Evolutionary conservation across 1,284 basidiomycete species (phyloP).

Genomic region (Sanguinoderma infundibulare): DNA sequence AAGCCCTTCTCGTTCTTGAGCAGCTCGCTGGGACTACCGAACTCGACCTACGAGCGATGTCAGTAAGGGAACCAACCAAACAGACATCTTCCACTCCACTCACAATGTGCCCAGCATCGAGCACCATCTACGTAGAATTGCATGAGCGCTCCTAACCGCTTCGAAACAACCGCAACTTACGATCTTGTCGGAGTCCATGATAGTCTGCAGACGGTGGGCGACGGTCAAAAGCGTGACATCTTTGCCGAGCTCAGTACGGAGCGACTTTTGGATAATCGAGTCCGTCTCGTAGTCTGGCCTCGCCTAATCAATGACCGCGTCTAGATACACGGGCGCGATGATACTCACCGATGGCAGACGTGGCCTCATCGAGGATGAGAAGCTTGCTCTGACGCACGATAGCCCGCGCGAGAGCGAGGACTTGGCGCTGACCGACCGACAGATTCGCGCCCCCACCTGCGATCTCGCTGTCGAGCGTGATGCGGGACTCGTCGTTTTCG

Average conservation of each 20-base stretch:
- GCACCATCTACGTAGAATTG: constrained; percentile 37
- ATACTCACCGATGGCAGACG: constrained; percentile 31
- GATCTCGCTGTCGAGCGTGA: constrained; percentile 59
- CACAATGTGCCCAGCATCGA: constrained; percentile 42
- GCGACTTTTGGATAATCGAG: constrained; percentile 58
- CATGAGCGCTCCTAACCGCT: neutral
- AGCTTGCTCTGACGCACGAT: constrained; percentile 64
- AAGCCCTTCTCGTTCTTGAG: constrained; percentile 53
- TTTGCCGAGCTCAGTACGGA: constrained; percentile 53
- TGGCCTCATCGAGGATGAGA: constrained; percentile 62
- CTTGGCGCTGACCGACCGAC: constrained; percentile 60
- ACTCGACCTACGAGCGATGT: constrained; percentile 49
- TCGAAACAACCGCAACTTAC: constrained; percentile 31
- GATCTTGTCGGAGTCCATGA: constrained; percentile 61
- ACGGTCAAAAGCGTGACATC: constrained; percentile 68
- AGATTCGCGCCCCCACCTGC: constrained; percentile 66
- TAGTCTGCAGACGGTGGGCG: constrained; percentile 72
- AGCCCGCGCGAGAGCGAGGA: constrained; percentile 63
- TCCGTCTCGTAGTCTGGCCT: constrained; percentile 60
- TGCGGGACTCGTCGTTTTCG: constrained; percentile 51
- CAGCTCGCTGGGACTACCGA: constrained; percentile 63
- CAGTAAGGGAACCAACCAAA: neutral
- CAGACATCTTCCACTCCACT: constrained; percentile 6
- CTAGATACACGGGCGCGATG: neutral
- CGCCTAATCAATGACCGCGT: neutral